Evolutionary conservation across 202 grass and related monocot genomes (phyloP).

Genomic region (Elaeis oleifera): DNA sequence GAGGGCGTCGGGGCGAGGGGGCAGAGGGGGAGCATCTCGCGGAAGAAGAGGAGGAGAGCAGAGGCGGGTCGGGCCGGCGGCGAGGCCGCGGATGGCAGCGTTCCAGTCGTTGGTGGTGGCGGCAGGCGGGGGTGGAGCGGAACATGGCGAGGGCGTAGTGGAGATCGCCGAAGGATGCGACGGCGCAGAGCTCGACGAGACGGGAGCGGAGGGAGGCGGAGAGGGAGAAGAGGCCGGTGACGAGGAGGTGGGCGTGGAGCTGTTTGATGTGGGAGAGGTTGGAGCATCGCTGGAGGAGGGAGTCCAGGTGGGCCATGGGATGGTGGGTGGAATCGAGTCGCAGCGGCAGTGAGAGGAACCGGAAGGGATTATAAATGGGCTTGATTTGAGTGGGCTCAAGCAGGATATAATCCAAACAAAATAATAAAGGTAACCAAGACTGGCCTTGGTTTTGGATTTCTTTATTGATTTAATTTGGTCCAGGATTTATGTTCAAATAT

Average conservation of each 20-base stretch:
- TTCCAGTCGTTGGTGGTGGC: conserved; percentile 69
- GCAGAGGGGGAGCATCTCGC: conserved; percentile 26
- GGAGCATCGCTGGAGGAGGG: conserved; percentile 34
- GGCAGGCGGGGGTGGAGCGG: conserved; percentile 32
- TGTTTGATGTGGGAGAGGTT: conserved; percentile 47
- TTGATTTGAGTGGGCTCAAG: too few relatives aligned
- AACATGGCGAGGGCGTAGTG: conserved; percentile 46
- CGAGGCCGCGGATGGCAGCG: conserved; percentile 55
- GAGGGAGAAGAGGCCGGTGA: conserved; percentile 40
- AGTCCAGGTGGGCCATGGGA: conserved; percentile 23
- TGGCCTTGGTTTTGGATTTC: too few relatives aligned
- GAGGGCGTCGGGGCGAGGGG: conserved; percentile 61
- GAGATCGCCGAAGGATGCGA: conserved; percentile 43
- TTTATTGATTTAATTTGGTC: too few relatives aligned
- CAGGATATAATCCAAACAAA: too few relatives aligned
- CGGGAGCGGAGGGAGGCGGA: conserved; percentile 35
- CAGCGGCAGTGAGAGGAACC: too few relatives aligned
- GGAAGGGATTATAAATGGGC: too few relatives aligned
- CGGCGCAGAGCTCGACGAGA: conserved; percentile 60
- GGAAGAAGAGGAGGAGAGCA: conserved; percentile 46
- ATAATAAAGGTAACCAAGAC: too few relatives aligned
- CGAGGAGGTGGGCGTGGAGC: conserved; percentile 60
- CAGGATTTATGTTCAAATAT: too few relatives aligned
- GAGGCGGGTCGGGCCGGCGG: conserved; percentile 35
- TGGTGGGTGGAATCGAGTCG: too few relatives aligned